phyloP scores from a whole-genome alignment of 1,139 yeast genomes.

The Diutina rugosa region DNA sequence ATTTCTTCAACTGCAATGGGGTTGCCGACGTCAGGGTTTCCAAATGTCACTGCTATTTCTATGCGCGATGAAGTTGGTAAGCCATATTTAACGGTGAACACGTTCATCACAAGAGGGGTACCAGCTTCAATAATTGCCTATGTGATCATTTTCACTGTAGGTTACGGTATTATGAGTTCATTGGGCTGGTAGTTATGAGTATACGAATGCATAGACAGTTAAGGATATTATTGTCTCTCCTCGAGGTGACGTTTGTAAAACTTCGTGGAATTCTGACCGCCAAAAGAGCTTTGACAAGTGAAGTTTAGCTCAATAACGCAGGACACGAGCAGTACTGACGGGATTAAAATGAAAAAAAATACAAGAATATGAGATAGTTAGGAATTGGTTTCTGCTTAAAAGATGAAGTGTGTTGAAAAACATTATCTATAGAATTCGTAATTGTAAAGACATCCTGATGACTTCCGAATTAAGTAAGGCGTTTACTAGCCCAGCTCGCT shows the following conservation, averaged over 20 bases:
- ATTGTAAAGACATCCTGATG: background rate
- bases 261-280: too few species aligned
- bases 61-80: slow-evolving; percentile 84
- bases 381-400: too few species aligned
- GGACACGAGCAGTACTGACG: too few species aligned
- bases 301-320: too few species aligned
- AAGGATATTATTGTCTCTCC: too few species aligned
- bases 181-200: slow-evolving; percentile 26
- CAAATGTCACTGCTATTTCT: slow-evolving; percentile 90
- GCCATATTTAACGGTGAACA: slow-evolving; percentile 70
- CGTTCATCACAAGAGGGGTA: slow-evolving; percentile 78
- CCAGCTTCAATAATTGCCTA: slow-evolving; percentile 73
- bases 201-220: too few species aligned
- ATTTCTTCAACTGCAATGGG: slow-evolving; percentile 93
- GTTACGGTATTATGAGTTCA: slow-evolving; percentile 58
- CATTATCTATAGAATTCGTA: background rate
- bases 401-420: background rate
- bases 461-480: background rate
- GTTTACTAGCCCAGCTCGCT: background rate
- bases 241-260: too few species aligned
- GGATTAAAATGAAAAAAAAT: too few species aligned
- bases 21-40: slow-evolving; percentile 92
- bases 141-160: slow-evolving; percentile 58
- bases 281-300: too few species aligned
- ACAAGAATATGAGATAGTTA: too few species aligned